Evolutionary conservation across 345 rosid genomes (phyloP), one percentile per base, ranked within the genome.

Genomic region (Populus pruinosa): DNA sequence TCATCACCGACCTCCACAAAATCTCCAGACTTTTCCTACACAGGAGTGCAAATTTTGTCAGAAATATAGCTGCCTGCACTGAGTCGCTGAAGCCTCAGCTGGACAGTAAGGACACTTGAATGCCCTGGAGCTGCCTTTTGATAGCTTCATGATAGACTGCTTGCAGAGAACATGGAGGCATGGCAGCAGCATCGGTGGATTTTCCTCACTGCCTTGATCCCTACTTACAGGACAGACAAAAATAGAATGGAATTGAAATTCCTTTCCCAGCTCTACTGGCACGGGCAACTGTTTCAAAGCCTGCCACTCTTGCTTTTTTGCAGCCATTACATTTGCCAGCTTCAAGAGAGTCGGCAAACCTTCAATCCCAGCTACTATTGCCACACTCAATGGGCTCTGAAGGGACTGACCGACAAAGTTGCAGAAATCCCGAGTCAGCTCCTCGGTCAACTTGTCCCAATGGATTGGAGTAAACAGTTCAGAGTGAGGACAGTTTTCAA

Each of bases 21-120:
- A 43, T 25, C 66, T 14, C 31, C 17, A 39, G n/a, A 41, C 29
- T 59, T 23, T 66, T 53, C 29, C 16, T 59, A 2, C 55, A 41
- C 1, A 44, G 50, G 35, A 64, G 13, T n/a, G 38, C 9, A 44
- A 53, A 62, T 4, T 20, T 0, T 11, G 29, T 87, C 76, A 91
- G 85, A 91, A 83, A 69, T 73, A 82, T 69, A 92, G 82, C 81
- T 84, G 88, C 88, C 72, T 84, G 88, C 92, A 27, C 29, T 27
- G 29, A 27, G 29, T 27, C 29, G 85, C 85, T 0, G 86, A 80
- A 23, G 81, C 85, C 74, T 87, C 90, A 1, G 86, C 65, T 27
- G 96, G 96, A 79, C 92, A 89, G 73, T 86, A 89, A 4, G 94
- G 91, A 39, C 96, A 92, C 79, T 89, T 92, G 70, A 92, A 89